Evolutionary conservation across 306 rosid genomes (phyloP), one percentile per base, ranked within the genome.

Genomic region (Malus asiatica): DNA sequence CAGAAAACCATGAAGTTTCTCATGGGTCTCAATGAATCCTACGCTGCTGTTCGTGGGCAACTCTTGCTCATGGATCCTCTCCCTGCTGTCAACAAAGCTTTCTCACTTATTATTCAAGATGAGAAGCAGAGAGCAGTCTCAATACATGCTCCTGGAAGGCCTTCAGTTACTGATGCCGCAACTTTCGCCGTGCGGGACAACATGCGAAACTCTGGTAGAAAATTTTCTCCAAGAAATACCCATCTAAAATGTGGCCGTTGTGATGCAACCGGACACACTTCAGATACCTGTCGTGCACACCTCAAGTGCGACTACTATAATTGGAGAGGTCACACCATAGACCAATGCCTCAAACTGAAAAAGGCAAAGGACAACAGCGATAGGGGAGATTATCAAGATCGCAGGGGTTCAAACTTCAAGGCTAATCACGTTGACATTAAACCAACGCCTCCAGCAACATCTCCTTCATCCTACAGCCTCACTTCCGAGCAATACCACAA

Each of bases 291-390:
- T 4, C 16, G 13, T 1, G 63, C 30, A 58, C 63, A 58, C 5
- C 3, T 58, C 2, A 8, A 58, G 5, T n/a, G 30, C 0, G 16
- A 22, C 3, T 58, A 58, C 5, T 22, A 3, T 58, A 5, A 12
- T 20, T 58, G 7, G 63, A 22, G 5, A 3, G 15, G 63, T 6
- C 29, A 57, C 29, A 57, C 62, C 29, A n/a, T 20, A 3, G 29
- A 57, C 1, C 0, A 1, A 8, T 57, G 62, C 0, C 0, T 6
- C 0, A 57, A 57, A n/a, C 13, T 57, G 15, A 57, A 57, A 3
- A 57, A 20, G 1, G 13, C 1, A 3, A 57, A 1, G 0, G 3
- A 3, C 8, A 1, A 58, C 0, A 22, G 2, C 12, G 16, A 22
- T 0, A 4, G 0, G 29, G 13, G 29, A n/a, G 15, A 22, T 22